These are phyloP conservation scores for Trypanosoma boissoni DNA, from an alignment of 208 protist species.

Conservation along the genomic window DNA sequence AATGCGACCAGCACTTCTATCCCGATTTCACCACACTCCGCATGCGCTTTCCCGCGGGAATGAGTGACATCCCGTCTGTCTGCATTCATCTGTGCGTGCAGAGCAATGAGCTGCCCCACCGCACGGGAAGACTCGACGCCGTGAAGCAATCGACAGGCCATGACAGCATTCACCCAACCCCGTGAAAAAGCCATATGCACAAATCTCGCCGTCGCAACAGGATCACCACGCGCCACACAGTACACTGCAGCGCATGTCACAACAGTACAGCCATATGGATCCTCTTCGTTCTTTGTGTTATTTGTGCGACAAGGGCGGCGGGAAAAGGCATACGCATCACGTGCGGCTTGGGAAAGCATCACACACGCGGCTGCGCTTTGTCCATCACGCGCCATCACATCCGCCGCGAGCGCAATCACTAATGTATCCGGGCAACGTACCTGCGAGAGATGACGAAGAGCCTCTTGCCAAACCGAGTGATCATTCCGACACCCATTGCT, in stretches of 20 bases:
- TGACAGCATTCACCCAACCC: slow-evolving; percentile 23
- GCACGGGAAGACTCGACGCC: not conserved
- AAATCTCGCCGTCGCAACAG: slow-evolving; percentile 9
- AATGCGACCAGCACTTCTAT: too few relatives aligned
- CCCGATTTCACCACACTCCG: too few relatives aligned
- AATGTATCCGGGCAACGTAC: slow-evolving; percentile 41
- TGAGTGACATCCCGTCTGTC: too few relatives aligned
- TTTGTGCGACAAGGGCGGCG: not conserved
- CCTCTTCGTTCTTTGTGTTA: not conserved
- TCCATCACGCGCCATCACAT: slow-evolving; percentile 17
- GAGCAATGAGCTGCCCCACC: not conserved
- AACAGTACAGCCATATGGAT: slow-evolving; percentile 6
- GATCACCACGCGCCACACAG: slow-evolving; percentile 6
- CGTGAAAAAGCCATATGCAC: slow-evolving; percentile 10
- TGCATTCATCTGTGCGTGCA: not conserved
- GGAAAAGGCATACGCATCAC: not conserved
- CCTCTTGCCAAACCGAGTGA: too few relatives aligned
- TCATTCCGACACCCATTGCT: too few relatives aligned
- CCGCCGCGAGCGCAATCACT: slow-evolving; percentile 33
- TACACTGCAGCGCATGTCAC: slow-evolving; percentile 19
- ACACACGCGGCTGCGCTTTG: not conserved
- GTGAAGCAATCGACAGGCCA: slow-evolving; percentile 16
- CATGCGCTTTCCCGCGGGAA: too few relatives aligned
- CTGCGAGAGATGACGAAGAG: too few relatives aligned
- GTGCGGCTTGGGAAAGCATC: not conserved